These are phyloP conservation scores for Mycena floridula DNA, from an alignment of 768 basidiomycete species.

Conservation along the genomic window DNA sequence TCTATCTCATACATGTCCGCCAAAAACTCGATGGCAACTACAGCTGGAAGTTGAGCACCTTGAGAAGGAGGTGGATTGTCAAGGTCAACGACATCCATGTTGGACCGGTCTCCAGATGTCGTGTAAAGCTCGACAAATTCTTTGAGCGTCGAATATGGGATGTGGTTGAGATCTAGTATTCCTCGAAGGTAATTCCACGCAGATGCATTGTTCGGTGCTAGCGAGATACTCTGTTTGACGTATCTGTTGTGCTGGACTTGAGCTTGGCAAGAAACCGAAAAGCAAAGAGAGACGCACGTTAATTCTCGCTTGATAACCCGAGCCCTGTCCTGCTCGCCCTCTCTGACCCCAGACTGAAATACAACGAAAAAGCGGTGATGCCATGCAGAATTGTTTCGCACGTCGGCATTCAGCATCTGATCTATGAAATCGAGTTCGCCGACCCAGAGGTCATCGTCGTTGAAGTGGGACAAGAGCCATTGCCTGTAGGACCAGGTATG, in stretches of 20 bases:
- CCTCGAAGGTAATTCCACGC: constrained; percentile 98
- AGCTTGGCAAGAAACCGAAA: constrained; percentile 2
- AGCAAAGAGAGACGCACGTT: constrained; percentile 45
- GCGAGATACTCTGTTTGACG: constrained; percentile 74
- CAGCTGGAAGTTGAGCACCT: constrained; percentile 69
- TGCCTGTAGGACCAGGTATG: constrained; percentile 99
- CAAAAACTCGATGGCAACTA: constrained; percentile 77
- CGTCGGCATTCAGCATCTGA: constrained; percentile 61
- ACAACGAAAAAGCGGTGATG: constrained; percentile 91
- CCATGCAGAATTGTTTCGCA: constrained; percentile 98
- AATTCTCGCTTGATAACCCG: constrained; percentile 64
- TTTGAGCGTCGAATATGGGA: constrained; percentile 48
- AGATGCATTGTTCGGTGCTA: constrained; percentile 89
- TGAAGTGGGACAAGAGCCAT: constrained; percentile 87
- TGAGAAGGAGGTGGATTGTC: constrained; percentile 66
- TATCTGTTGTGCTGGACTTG: constrained; percentile 40
- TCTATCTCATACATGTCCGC: constrained; percentile 68
- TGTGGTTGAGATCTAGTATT: constrained; percentile 54
- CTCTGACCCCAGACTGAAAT: constrained; percentile 57
- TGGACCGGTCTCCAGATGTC: constrained; percentile 19
- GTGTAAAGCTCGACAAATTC: constrained; percentile 68
- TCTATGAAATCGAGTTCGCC: constrained; percentile 76
- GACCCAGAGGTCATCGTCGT: constrained; percentile 62
- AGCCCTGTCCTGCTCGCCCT: constrained; percentile 56
- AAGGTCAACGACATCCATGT: constrained; percentile 53